Evolutionary conservation across 495 filamentous ascomycete species (phyloP).

Genomic region (Lophiotrema nucula): DNA sequence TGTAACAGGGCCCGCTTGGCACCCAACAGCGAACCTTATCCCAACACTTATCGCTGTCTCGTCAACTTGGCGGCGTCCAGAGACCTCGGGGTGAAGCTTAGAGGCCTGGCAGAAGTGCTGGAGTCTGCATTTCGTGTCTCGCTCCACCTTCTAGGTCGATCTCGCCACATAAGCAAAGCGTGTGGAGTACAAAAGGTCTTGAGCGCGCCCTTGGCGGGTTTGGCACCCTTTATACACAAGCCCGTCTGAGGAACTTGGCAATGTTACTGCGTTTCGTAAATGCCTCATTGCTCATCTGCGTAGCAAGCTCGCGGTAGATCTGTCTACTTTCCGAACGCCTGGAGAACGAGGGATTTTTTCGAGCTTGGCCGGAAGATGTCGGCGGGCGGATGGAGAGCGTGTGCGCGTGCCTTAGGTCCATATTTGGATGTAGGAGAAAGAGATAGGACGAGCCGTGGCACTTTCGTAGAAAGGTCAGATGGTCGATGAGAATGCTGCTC

Average conservation of each 20-base stretch:
- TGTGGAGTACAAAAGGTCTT: background rate
- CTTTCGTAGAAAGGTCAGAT: background rate
- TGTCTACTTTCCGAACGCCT: no score
- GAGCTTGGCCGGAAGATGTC: background rate
- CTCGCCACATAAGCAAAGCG: background rate
- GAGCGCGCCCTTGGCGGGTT: background rate
- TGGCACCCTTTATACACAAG: slow-evolving; percentile 1
- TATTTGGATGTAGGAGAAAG: background rate
- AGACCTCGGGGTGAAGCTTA: background rate
- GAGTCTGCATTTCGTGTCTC: background rate
- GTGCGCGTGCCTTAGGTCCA: background rate
- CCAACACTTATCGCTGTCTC: background rate
- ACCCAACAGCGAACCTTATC: no score
- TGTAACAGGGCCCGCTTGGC: background rate
- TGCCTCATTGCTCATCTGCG: slow-evolving; percentile 1
- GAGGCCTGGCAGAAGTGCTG: background rate
- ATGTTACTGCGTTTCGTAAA: background rate
- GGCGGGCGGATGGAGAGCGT: background rate
- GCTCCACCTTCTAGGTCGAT: background rate
- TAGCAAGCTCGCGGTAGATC: background rate
- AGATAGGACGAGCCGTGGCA: background rate
- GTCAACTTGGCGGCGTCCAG: background rate
- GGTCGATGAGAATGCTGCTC: background rate
- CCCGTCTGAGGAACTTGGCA: background rate
- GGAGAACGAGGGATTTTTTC: no score